Evolutionary conservation across 2,329 filamentous ascomycete genomes (phyloP).

Genomic region (Ceratocystiopsis sp.): DNA sequence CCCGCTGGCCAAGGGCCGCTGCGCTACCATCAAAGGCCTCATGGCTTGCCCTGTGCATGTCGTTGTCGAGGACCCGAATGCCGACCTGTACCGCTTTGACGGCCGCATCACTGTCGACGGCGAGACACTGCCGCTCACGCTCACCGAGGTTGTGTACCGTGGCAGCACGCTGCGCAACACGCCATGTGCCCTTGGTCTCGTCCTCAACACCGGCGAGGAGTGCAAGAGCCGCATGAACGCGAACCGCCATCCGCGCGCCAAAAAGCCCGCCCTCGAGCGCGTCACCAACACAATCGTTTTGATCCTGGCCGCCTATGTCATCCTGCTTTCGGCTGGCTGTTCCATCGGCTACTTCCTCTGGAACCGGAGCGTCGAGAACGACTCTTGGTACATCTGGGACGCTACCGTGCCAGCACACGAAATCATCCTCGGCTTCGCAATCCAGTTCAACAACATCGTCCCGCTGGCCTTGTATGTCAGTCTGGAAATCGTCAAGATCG

Average conservation of each 20-base stretch:
- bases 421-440: conserved; percentile 77
- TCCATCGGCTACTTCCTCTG: conserved; percentile 71
- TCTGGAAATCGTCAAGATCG: conserved; percentile 73
- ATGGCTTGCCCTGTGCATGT: conserved; percentile 40
- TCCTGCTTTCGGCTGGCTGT: conserved; percentile 62
- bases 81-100: conserved; percentile 61
- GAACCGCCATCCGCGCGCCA: conserved; percentile 64
- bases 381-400: conserved; percentile 58
- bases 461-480: conserved; percentile 83
- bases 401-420: conserved; percentile 61
- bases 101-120: conserved; percentile 44
- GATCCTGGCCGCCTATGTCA: conserved; percentile 62
- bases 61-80: conserved; percentile 61
- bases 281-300: conserved; percentile 65
- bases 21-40: conserved; percentile 36
- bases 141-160: conserved; percentile 70
- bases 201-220: conserved; percentile 75
- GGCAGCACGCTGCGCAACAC: conserved; percentile 79
- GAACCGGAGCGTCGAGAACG: conserved; percentile 46
- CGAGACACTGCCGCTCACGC: conserved; percentile 52
- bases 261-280: conserved; percentile 54
- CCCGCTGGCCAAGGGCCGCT: conserved; percentile 33
- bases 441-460: conserved; percentile 95
- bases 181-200: conserved; percentile 50
- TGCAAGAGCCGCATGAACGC: conserved; percentile 79